Evolutionary conservation across 345 rosid genomes (phyloP), one percentile per base, ranked within the genome.

Genomic region (Eucalyptus albens): DNA sequence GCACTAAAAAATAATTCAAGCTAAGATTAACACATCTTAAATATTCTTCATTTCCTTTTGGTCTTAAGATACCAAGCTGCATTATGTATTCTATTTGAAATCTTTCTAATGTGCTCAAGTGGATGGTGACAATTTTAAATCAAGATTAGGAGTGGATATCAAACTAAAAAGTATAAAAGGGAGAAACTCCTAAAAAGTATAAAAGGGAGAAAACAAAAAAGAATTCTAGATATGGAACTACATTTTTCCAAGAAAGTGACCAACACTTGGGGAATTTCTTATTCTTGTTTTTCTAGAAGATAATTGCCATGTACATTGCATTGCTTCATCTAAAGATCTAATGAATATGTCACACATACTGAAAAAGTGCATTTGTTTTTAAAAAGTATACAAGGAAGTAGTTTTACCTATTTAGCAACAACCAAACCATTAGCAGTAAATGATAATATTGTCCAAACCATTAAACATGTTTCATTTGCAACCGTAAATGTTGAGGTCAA

Each of bases 371-470:
- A 11, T 11, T 59, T 59, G 2, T 59, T 59, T 26, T 2, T 59
- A 59, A 27, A 59, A 59, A 26, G 14, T 59, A 33, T 8, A 15
- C 1, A 80, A n/a, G 6, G 19, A 22, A 80, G 85, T 19, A 15
- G 27, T 33, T 80, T 82, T 19, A 96, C 99, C 96, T 95, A 96
- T 87, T 95, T 98, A 22, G 99, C 98, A 86, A 97, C 96, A 9
- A 96, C 98, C 89, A 97, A 92, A 59, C 98, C 99, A 93, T 97
- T 99, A 6, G 96, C 95, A 15, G 96, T 99, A 86, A 97, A 98
- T 50, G 98, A 97, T 42, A 98, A 94, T 27, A 98, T 97, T 89
- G 96, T 86, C 99, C 98, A 97, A 87, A 97, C 95, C 90, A 97
- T 98, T 77, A 97, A 92, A 88, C 99, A 97, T 27, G 96, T 91